Evolutionary conservation across 768 basidiomycete species (phyloP).

Genomic region (Leccinum truebloodii): DNA sequence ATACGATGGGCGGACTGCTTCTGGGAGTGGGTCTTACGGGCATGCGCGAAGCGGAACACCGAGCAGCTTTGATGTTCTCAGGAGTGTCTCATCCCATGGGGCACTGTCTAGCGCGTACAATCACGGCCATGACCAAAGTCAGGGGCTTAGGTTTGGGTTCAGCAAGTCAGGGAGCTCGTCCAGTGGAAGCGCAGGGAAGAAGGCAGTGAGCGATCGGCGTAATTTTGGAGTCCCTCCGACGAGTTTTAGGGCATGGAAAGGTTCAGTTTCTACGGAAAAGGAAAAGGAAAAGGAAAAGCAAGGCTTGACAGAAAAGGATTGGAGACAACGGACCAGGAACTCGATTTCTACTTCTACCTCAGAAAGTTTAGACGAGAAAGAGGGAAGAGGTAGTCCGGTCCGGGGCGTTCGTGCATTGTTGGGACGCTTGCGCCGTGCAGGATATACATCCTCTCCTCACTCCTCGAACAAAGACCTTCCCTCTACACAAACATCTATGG

Average conservation of each 20-base stretch:
- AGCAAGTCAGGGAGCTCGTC: no score
- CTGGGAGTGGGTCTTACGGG: constrained; percentile 26
- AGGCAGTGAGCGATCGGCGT: constrained; percentile 5
- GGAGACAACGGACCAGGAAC: constrained; percentile 16
- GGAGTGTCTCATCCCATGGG: constrained; percentile 35
- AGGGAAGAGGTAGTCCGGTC: constrained; percentile 23
- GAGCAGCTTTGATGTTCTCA: constrained; percentile 28
- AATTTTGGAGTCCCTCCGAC: constrained; percentile 29
- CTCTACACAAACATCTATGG: constrained; percentile 9
- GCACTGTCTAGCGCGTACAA: constrained; percentile 25
- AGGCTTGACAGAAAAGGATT: constrained; percentile 15
- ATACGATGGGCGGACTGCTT: constrained; percentile 18
- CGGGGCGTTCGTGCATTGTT: constrained; percentile 29
- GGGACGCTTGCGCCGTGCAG: constrained; percentile 26
- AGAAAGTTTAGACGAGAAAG: constrained; percentile 27
- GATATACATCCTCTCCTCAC: constrained; percentile 31
- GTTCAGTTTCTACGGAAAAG: constrained; percentile 12
- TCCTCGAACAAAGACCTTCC: constrained; percentile 25
- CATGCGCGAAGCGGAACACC: constrained; percentile 27
- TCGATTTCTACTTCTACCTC: constrained; percentile 15
- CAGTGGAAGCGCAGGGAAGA: constrained; percentile 5
- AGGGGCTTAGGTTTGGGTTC: constrained; percentile 11
- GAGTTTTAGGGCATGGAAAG: constrained; percentile 29
- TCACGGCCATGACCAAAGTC: constrained; percentile 18
- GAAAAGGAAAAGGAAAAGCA: constrained; percentile 22